Evolutionary conservation across 2,329 filamentous ascomycete genomes (phyloP).

Genomic region (Plectosphaerella sp.): DNA sequence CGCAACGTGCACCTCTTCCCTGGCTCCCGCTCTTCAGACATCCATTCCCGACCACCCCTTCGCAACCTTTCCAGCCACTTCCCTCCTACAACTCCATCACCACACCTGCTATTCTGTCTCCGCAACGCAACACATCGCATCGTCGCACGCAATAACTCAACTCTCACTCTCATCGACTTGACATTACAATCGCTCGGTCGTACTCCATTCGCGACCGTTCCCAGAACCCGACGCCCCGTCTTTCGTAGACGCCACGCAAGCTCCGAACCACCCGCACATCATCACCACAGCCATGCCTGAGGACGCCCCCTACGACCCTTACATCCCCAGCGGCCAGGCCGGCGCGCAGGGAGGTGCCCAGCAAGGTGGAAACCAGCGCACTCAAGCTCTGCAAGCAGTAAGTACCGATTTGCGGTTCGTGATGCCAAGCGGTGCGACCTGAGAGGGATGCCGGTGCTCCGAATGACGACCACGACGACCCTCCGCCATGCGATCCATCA

Average conservation of each 20-base stretch:
- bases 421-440: too few relatives aligned
- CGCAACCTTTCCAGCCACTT: not conserved
- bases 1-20: not conserved
- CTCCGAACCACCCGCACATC: constrained; percentile 1
- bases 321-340: constrained; percentile 69
- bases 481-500: too few relatives aligned
- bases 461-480: too few relatives aligned
- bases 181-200: not conserved
- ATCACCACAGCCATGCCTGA: constrained; percentile 42
- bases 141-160: too few relatives aligned
- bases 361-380: constrained; percentile 45
- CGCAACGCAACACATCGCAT: too few relatives aligned
- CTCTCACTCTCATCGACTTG: not conserved
- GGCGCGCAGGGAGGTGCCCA: constrained; percentile 22
- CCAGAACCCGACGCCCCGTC: not conserved
- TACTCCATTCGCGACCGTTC: not conserved
- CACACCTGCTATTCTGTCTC: too few relatives aligned
- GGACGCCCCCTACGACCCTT: constrained; percentile 76
- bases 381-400: constrained; percentile 78
- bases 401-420: constrained; percentile 31
- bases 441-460: too few relatives aligned
- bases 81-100: too few relatives aligned
- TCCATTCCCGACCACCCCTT: not conserved
- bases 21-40: not conserved
- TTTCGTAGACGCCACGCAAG: not conserved